Base-by-base conservation (phyloP, 345 rosid genomes). In the Trapa incisa region DNA sequence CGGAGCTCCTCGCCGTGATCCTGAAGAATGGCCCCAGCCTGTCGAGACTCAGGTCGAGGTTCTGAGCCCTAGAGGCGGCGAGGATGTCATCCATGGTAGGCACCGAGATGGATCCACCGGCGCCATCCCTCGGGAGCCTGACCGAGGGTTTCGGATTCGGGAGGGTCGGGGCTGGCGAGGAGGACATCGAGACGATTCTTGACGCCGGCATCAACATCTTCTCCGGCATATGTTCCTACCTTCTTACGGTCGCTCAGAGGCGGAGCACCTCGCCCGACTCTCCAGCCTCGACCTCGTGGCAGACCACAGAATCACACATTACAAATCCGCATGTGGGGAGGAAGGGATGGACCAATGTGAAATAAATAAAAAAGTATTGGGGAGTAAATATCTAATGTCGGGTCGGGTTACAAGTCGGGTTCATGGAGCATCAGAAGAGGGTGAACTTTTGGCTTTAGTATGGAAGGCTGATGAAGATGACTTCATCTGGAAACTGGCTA, bases 11-110 rank as follows among this genome's bases (percentile, higher is more conserved):
- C n/a, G 92, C 96, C 3, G 94, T 85, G 77, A 88, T 82, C 72
- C 89, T 83, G 73, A 88, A 93, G 52, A 88, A 85, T 78, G 97
- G 96, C 68, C 97, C 97, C 33, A 84, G 73, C 37, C 80, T 84
- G 50, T 81, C 81, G 42, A 90, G 92, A 79, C 72, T 83, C 54
- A 93, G 78, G 71, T 88, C 88, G 4, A 93, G 85, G 41, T 93
- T 85, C 72, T 88, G 97, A 36, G 84, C 79, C 65, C 72, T 90
- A 3, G 97, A 83, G 62, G 92, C 74, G 57, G 84, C 81, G 70
- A 87, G 14, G 52, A 90, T 82, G 60, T 90, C 97, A 0, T 80
- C 69, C 92, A 88, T 87, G 70, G 90, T 82, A n/a, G 96, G 98
- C n/a, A 72, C 16, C 17, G 67, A 3, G 33, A 38, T 45, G 58